Base-by-base conservation (phyloP, 2,329 filamentous ascomycete species). In the Colletotrichum abscissum region DNA sequence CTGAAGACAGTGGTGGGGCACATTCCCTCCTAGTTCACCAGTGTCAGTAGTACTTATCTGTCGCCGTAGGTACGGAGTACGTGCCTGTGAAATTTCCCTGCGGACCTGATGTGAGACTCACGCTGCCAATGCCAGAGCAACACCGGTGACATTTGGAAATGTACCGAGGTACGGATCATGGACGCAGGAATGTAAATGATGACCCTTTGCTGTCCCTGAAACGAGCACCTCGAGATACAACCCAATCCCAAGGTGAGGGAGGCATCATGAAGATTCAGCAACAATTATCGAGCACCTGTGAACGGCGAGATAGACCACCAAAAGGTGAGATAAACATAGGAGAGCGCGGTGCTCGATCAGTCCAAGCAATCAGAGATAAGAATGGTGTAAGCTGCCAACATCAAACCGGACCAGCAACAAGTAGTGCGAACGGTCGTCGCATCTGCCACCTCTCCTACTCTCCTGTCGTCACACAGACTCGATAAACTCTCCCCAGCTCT, bases 321-420 rank as follows among this genome's bases (percentile, higher is more conserved):
- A 42, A n/a, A 46, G 26, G 26, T 26, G 24, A 26, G 7, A 9
- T 62, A n/a, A 8, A 46, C 12, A 7, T 62, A n/a, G 58, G 14
- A 35, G 42, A 19, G 38, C 35, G 28, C 35, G 7, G 35, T 62
- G 16, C n/a, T 22, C 59, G 16, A 28, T 33, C 52, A 33, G 28
- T 64, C 52, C n/a, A 58, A 57, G 56, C 16, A 22, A 26, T 38
- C n/a, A 58, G 28, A 55, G 38, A 69, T 52, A 52, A 49, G 60
- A 28, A 42, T 65, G 30, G 60, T 56, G 67, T 28, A 52, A 38
- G 52, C 59, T 24, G 64, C 57, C 46, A 54, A 68, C 65, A 68
- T 63, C 46, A 49, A 69, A 52, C 52, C 19, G 35, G 60, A 66
- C 67, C 60, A 69, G 62, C 52, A 64, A 57, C 67, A 64, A 56